Conservation (phyloP, 2,329 filamentous ascomycete species). For the Arachnopeziza araneosa region DNA sequence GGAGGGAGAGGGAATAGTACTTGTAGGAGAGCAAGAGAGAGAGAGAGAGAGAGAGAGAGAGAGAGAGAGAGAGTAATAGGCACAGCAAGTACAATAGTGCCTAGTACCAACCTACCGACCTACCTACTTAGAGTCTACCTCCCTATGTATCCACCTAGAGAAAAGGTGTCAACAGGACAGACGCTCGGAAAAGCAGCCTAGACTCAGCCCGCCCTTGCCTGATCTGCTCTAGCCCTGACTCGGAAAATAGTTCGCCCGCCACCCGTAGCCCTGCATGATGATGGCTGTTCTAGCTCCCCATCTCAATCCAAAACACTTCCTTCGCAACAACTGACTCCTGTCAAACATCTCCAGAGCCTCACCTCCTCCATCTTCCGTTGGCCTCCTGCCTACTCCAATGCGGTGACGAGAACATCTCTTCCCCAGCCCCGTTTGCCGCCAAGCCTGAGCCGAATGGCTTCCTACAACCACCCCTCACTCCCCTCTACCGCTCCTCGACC, state of each 20-base stretch:
- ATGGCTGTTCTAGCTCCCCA: not conserved
- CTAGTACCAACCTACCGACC: too few species aligned
- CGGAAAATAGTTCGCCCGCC: not conserved
- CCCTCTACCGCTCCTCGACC: slow-evolving; percentile 36
- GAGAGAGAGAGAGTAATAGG: too few species aligned
- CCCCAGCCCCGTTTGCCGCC: slow-evolving; percentile 15
- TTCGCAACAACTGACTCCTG: not conserved
- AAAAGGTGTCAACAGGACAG: not conserved
- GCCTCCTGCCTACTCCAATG: slow-evolving; percentile 21
- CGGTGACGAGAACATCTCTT: slow-evolving; percentile 22
- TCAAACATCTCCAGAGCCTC: slow-evolving; percentile 1
- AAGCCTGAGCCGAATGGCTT: slow-evolving; percentile 32
- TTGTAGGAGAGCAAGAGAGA: too few species aligned
- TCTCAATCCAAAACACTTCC: not conserved
- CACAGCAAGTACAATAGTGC: too few species aligned
- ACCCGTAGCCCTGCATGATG: not conserved
- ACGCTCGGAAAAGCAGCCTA: not conserved
- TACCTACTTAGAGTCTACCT: too few species aligned
- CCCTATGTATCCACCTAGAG: too few species aligned
- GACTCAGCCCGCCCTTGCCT: not conserved
- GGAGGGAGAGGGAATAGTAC: too few species aligned
- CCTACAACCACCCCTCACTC: slow-evolving; percentile 34
- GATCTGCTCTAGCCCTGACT: not conserved
- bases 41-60: too few species aligned
- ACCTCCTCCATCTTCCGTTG: slow-evolving; percentile 1